phyloP scores from a whole-genome alignment of 2,329 filamentous ascomycete species.

The Amesomyces nigricolor region DNA sequence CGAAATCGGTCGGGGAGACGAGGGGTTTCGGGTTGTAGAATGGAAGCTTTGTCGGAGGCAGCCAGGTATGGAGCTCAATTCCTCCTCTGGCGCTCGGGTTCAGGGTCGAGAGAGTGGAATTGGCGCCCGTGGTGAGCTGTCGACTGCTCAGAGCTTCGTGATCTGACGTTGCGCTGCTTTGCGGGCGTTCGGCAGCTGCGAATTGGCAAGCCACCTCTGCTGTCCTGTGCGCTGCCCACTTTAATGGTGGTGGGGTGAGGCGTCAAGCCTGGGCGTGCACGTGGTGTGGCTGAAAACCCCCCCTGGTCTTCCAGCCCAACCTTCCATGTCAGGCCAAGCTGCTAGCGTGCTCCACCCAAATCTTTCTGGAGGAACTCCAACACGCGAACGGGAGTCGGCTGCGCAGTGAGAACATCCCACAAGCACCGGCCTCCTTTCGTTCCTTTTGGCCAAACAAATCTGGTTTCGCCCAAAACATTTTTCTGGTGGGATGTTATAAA shows the following conservation, averaged over 20 bases:
- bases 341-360: slow-evolving; percentile 11
- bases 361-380: slow-evolving; percentile 3
- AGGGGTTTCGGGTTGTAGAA: not conserved
- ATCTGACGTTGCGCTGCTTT: slow-evolving; percentile 14
- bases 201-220: slow-evolving; percentile 7
- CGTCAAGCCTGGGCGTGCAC: not conserved
- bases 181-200: slow-evolving; percentile 6
- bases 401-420: not conserved
- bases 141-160: slow-evolving; percentile 10
- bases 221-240: not conserved
- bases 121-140: slow-evolving; percentile 11
- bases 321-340: slow-evolving; percentile 3
- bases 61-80: not conserved
- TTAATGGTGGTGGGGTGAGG: not conserved
- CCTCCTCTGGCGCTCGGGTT: not conserved
- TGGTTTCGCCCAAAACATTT: not conserved
- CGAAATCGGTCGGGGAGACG: not conserved
- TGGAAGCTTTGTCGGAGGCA: not conserved
- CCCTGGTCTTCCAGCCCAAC: not conserved
- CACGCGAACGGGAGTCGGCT: not conserved
- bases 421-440: not conserved
- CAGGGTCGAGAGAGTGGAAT: slow-evolving; percentile 5
- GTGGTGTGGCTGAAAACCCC: slow-evolving; percentile 6
- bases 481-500: not conserved
- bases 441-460: not conserved